Evolutionary conservation across 306 rosid species (phyloP).

Genomic region (Luffa aegyptiaca): DNA sequence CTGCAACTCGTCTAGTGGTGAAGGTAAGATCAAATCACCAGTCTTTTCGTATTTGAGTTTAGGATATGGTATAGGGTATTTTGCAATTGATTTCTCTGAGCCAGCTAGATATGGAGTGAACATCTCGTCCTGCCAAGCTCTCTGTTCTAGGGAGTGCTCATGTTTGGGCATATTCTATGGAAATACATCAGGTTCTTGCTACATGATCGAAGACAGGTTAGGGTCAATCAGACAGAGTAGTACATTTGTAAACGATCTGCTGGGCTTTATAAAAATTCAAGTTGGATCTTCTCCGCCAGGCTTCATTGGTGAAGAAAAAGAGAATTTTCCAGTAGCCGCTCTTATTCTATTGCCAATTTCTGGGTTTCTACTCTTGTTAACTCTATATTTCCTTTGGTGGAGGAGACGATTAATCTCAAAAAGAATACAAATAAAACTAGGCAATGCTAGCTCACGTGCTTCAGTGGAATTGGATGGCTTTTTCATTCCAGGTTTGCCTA

Average conservation of each 20-base stretch:
- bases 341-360: conserved; percentile 48
- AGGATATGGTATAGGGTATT: conserved; percentile 47
- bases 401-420: conserved; percentile 33
- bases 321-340: conserved; percentile 42
- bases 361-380: conserved; percentile 38
- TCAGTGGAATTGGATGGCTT: conserved; percentile 55
- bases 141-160: conserved; percentile 62
- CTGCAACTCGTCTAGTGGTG: conserved; percentile 30
- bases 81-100: conserved; percentile 32
- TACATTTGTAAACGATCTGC: conserved; percentile 15
- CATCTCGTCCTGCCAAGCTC: conserved; percentile 42
- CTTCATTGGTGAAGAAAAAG: background rate
- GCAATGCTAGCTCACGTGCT: conserved; percentile 31
- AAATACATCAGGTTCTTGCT: conserved; percentile 62
- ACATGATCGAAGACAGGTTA: conserved; percentile 39
- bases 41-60: conserved; percentile 39
- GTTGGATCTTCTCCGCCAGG: conserved; percentile 11
- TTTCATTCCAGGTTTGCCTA: conserved; percentile 85
- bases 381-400: conserved; percentile 39
- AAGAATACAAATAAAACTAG: conserved; percentile 30
- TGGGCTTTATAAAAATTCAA: conserved; percentile 51
- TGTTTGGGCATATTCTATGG: conserved; percentile 63
- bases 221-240: conserved; percentile 44
- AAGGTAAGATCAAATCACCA: conserved; percentile 28
- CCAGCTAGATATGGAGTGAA: conserved; percentile 32